A percentile compares a stretch with the other conserved stretches of the same genome.
Evolutionary conservation across 2,329 filamentous ascomycete species (phyloP).

Genomic region (Botrytis elliptica): DNA sequence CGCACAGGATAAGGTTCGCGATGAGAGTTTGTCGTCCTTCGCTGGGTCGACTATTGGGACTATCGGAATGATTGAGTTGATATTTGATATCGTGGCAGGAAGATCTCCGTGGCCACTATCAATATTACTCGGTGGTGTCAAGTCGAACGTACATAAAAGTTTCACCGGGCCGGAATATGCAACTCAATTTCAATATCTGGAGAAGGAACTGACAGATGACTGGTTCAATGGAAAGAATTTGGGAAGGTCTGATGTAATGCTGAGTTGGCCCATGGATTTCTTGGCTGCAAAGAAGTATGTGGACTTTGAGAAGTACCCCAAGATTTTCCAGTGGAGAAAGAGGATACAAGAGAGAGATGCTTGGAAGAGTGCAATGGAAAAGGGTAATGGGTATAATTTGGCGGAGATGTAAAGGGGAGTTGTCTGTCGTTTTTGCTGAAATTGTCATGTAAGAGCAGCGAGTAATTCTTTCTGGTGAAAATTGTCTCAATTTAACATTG

Average conservation of each 20-base stretch:
- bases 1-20: conserved; percentile 35
- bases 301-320: conserved; percentile 38
- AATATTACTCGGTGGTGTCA: conserved; percentile 27
- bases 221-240: conserved; percentile 39
- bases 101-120: conserved; percentile 34
- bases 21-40: conserved; percentile 34
- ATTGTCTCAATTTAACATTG: background rate
- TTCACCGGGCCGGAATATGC: conserved; percentile 31
- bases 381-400: conserved; percentile 40
- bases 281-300: conserved; percentile 37
- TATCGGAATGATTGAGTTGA: conserved; percentile 12
- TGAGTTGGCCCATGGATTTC: conserved; percentile 41
- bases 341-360: conserved; percentile 36
- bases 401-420: background rate
- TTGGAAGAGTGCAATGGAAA: conserved; percentile 39
- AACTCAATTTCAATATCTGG: conserved; percentile 30
- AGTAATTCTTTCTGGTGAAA: background rate
- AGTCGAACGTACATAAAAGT: conserved; percentile 25
- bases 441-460: background rate
- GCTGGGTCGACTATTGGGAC: conserved; percentile 14
- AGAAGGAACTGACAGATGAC: conserved; percentile 32
- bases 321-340: conserved; percentile 38
- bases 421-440: background rate
- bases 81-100: conserved; percentile 12
- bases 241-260: conserved; percentile 40